These are phyloP conservation scores for Alisma plantagoaquatica DNA, from an alignment of 106 monocot genomes.

Conservation along the genomic window DNA sequence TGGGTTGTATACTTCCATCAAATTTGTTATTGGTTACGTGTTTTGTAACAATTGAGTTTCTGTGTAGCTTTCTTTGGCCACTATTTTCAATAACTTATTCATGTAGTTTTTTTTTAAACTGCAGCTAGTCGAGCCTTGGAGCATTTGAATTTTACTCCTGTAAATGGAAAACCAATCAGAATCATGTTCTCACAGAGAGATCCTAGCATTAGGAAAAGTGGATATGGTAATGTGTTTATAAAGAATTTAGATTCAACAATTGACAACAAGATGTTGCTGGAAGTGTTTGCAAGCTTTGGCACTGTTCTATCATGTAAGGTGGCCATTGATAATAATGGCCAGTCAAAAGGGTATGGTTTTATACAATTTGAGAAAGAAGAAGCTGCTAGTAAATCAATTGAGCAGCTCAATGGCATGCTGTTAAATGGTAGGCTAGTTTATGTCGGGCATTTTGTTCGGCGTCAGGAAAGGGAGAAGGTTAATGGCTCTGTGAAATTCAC, in stretches of 20 bases:
- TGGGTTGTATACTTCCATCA: too few relatives aligned
- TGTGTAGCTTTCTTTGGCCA: too few relatives aligned
- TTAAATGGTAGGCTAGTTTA: constrained; percentile 40
- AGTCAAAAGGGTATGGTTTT: constrained; percentile 60
- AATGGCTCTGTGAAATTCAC: constrained; percentile 37
- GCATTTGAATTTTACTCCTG: constrained; percentile 6
- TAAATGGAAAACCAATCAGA: constrained; percentile 15
- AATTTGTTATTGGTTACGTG: too few relatives aligned
- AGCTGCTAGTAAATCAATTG: constrained; percentile 36
- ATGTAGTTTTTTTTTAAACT: too few relatives aligned
- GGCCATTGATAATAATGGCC: constrained; percentile 31
- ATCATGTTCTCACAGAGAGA: constrained; percentile 21
- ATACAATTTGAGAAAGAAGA: constrained; percentile 53
- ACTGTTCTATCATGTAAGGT: constrained; percentile 32
- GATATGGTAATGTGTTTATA: constrained; percentile 15
- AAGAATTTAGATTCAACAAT: constrained; percentile 16
- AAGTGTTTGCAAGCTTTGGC: constrained; percentile 15
- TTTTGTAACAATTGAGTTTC: too few relatives aligned
- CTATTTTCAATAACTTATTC: too few relatives aligned
- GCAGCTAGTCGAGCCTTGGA: constrained; percentile 17
- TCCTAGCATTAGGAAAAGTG: constrained; percentile 16
- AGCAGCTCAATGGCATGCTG: constrained; percentile 38
- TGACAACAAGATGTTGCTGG: constrained; percentile 14
- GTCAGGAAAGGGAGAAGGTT: constrained; percentile 25
- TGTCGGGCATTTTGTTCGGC: constrained; percentile 41